phyloP scores from a whole-genome alignment of 75 land plant genomes.

The Cunninghamia lanceolata region DNA sequence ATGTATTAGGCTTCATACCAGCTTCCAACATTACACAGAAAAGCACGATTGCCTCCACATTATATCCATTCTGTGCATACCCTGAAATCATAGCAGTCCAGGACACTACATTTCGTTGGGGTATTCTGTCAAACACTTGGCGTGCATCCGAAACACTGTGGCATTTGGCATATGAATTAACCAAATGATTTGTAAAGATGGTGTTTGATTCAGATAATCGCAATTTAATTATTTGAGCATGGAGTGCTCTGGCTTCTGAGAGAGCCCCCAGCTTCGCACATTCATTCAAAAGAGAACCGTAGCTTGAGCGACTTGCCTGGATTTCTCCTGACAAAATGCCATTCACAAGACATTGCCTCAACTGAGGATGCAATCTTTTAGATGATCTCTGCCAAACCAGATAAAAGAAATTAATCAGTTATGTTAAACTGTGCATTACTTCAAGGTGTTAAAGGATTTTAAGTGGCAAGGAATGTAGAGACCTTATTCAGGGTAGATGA shows the following conservation, averaged over 20 bases:
- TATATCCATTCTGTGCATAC: conserved; percentile 38
- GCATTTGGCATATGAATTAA: conserved; percentile 33
- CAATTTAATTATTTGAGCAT: conserved; percentile 32
- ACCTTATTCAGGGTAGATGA: background rate
- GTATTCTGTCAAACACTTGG: conserved; percentile 47
- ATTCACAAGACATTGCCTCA: background rate
- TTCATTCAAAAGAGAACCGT: background rate
- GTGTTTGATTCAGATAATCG: conserved; percentile 11
- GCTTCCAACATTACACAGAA: conserved; percentile 33
- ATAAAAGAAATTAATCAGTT: background rate
- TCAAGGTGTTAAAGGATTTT: background rate
- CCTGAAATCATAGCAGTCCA: conserved; percentile 61
- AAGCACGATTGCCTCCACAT: conserved; percentile 31
- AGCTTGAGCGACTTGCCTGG: background rate
- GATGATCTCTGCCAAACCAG: background rate
- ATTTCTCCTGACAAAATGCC: background rate
- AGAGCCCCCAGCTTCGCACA: background rate
- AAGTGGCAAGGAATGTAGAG: background rate
- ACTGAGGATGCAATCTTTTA: background rate
- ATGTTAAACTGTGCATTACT: background rate
- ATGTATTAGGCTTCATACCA: conserved; percentile 49
- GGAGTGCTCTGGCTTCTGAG: conserved; percentile 11
- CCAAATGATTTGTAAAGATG: conserved; percentile 2
- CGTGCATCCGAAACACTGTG: conserved; percentile 30
- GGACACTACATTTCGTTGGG: conserved; percentile 43